These are phyloP conservation scores for Penicillium psychrosexuale DNA, from an alignment of 2,329 filamentous ascomycete species.

Conservation along the genomic window DNA sequence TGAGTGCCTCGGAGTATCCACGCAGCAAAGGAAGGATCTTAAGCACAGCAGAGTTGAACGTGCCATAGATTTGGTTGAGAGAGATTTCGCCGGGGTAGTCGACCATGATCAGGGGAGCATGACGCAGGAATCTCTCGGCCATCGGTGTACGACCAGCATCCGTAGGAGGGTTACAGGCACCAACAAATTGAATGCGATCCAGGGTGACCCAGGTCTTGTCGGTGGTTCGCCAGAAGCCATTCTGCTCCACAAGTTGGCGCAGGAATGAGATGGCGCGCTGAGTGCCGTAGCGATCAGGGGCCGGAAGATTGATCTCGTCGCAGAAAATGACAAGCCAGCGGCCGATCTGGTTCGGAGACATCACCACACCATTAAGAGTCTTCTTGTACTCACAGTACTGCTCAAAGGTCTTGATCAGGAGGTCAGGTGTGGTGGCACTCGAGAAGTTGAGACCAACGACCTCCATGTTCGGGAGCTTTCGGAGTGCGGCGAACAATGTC, in stretches of 20 bases:
- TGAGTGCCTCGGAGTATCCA: conserved; percentile 90
- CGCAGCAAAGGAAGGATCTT: conserved; percentile 96
- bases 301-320: conserved; percentile 98
- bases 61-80: conserved; percentile 95
- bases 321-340: conserved; percentile 99
- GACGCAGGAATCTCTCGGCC: conserved; percentile 87
- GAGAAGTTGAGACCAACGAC: conserved; percentile 99
- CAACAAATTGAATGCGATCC: conserved; percentile 97
- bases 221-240: conserved; percentile 96
- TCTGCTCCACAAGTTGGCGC: conserved; percentile 95
- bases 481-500: conserved; percentile 95
- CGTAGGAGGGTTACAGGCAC: conserved; percentile 96
- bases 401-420: conserved; percentile 98
- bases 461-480: conserved; percentile 98
- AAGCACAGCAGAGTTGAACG: conserved; percentile 92
- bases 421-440: conserved; percentile 93
- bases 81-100: conserved; percentile 97
- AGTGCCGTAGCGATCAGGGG: conserved; percentile 95
- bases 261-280: conserved; percentile 97
- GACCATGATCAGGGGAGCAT: conserved; percentile 99
- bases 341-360: conserved; percentile 93
- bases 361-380: conserved; percentile 90
- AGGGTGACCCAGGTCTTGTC: conserved; percentile 98
- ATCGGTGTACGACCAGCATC: conserved; percentile 95
- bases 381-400: conserved; percentile 99